Conservation (phyloP, 805 yeast species). For the Yarrowia sp. region DNA sequence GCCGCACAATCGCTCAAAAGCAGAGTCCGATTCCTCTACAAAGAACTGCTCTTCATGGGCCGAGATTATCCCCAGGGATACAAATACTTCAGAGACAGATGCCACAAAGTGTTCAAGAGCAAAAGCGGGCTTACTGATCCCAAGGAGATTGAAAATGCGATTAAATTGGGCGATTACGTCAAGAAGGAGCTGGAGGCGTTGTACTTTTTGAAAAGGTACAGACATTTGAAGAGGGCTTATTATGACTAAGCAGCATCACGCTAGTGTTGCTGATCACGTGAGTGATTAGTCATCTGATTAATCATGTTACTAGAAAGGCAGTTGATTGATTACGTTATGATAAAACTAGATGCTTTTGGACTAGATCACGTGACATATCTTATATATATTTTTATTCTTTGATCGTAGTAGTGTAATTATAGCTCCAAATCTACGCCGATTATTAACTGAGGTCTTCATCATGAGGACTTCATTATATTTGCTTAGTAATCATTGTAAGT, state of each 20-base stretch:
- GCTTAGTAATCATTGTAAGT: too few relatives aligned
- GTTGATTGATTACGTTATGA: too few relatives aligned
- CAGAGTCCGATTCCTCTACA: slow-evolving; percentile 39
- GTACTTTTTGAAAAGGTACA: slow-evolving; percentile 39
- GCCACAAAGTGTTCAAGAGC: slow-evolving; percentile 38
- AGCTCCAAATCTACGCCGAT: too few relatives aligned
- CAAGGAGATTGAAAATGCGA: slow-evolving; percentile 37
- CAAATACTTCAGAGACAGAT: slow-evolving; percentile 34
- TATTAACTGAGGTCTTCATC: too few relatives aligned
- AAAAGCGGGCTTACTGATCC: slow-evolving; percentile 33
- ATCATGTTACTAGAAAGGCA: too few relatives aligned
- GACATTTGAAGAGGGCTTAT: slow-evolving; percentile 40
- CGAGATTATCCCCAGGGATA: slow-evolving; percentile 43
- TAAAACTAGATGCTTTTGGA: too few relatives aligned
- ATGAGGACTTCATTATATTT: too few relatives aligned
- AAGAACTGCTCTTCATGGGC: slow-evolving; percentile 43
- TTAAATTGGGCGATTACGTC: slow-evolving; percentile 41
- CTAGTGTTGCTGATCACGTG: too few relatives aligned
- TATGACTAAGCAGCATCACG: slow-evolving; percentile 25
- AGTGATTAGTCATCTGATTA: too few relatives aligned
- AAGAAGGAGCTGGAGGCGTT: slow-evolving; percentile 42
- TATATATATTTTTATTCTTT: too few relatives aligned
- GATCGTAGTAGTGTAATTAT: too few relatives aligned
- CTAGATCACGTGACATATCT: too few relatives aligned
- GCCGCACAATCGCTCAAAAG: slow-evolving; percentile 21